A percentile compares a stretch with the other conserved stretches of the same genome.
These are phyloP conservation scores for Xylaria castorea DNA, from an alignment of 495 filamentous ascomycete species.

Conservation along the genomic window DNA sequence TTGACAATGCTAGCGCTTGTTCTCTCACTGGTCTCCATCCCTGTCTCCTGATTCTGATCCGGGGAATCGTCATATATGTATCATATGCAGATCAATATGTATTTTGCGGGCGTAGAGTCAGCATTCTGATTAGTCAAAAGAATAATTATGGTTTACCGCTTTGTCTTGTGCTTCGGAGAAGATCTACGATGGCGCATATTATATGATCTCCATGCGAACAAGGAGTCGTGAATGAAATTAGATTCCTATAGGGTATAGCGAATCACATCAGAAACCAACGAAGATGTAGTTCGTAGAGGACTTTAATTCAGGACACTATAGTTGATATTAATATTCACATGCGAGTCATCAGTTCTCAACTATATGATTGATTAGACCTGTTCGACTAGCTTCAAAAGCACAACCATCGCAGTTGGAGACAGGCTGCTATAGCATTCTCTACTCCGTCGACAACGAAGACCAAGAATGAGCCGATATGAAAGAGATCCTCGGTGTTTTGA, in stretches of 20 bases:
- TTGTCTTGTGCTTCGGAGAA: neutral
- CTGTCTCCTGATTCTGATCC: neutral
- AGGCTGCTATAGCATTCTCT: neutral
- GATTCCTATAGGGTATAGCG: neutral
- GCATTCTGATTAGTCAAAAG: neutral
- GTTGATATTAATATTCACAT: neutral
- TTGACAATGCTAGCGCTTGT: neutral
- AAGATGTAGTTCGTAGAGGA: neutral
- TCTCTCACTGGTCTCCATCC: neutral
- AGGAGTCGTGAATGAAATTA: neutral
- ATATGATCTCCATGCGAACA: neutral
- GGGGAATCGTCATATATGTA: neutral
- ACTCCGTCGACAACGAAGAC: neutral
- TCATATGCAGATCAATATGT: neutral
- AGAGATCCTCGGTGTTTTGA: neutral
- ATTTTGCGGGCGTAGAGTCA: neutral
- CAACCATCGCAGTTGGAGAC: neutral
- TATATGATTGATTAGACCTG: neutral
- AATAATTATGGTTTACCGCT: neutral
- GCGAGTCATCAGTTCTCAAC: neutral
- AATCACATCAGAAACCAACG: neutral
- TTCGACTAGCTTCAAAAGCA: neutral
- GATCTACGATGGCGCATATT: neutral
- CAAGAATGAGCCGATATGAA: neutral
- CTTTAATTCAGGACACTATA: too few species aligned